These are phyloP conservation scores for Melanomma pulvis-pyrius DNA, from an alignment of 495 filamentous ascomycete species.

Conservation along the genomic window DNA sequence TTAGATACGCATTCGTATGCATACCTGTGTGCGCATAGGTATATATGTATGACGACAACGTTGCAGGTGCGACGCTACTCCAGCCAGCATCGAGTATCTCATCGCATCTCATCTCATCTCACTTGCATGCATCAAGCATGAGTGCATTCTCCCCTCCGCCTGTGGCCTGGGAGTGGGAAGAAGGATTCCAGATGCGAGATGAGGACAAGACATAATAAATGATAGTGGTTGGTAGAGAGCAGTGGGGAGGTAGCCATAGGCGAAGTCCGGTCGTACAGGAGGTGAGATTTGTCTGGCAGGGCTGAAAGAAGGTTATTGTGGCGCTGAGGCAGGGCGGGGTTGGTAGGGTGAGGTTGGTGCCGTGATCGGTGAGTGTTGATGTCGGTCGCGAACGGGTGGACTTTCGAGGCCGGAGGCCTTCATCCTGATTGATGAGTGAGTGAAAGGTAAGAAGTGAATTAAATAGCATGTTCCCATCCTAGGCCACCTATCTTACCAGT, in stretches of 20 bases:
- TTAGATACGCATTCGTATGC: background rate
- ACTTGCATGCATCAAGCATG: slow-evolving; percentile 3
- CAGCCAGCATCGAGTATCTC: background rate
- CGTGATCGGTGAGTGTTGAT: background rate
- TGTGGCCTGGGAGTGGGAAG: background rate
- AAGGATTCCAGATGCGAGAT: background rate
- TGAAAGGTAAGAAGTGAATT: background rate
- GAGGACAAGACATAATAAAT: background rate
- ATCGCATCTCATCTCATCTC: background rate
- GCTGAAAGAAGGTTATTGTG: slow-evolving; percentile 35
- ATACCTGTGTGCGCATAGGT: background rate
- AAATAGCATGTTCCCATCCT: no score
- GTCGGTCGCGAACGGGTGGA: no score
- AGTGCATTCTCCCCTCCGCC: background rate
- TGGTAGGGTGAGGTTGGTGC: background rate
- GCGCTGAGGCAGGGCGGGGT: background rate
- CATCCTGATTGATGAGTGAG: background rate
- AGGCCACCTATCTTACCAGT: no score
- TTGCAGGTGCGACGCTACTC: background rate
- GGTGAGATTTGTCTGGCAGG: slow-evolving; percentile 13
- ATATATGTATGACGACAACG: background rate
- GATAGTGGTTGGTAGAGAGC: background rate
- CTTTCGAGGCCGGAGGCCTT: background rate
- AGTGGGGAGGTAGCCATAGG: slow-evolving; percentile 15
- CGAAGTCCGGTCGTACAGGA: slow-evolving; percentile 22